Evolutionary conservation across 352 stramenopile genomes (phyloP), one percentile per base, ranked within the genome.

Genomic region (Aphanomyces invadans): DNA sequence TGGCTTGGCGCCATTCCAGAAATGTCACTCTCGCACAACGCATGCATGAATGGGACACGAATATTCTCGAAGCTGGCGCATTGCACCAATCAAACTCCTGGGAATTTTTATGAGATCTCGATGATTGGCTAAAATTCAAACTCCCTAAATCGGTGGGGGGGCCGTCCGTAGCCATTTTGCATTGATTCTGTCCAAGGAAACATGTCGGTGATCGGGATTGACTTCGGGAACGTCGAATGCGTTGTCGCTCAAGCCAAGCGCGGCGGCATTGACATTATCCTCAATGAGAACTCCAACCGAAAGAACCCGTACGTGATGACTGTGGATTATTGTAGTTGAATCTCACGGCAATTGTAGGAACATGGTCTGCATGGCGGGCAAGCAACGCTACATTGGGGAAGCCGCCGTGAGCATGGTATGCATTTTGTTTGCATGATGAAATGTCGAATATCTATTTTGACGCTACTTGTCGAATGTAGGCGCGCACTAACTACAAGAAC

Each of bases 241-340:
- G 87, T 98, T 42, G 98, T 99, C 65, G 95, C 90, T 53, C 91
- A 97, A 72, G 95, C 95, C 62, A 97, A 97, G 71, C 87, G 95
- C 70, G 96, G 96, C 73, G 97, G 96, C 72, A 97, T 99, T 62
- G 96, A 98, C 81, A 98, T 99, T 55, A 97, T 99, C 84, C 82
- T 99, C 33, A 99, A 99, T 87, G 97, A 98, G 73, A 98, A 97
- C 77, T 98, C 93, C 54, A 98, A 99, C 78, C 86, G 97, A 75
- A 96, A 98, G 75, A 99, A 98, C 77, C 94, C 96, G 80, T 90
- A 80, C 55, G 81, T 77, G 0, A 12, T 31, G n/a, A 66, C n/a
- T 42, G n/a, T 44, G 26, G 36, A 23, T 57, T 5, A 11, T 21
- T 49, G 10, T 21, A 17, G 5, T 25, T 28, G 31, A 51, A 17